A percentile compares a stretch with the other conserved stretches of the same genome.
Evolutionary conservation across 495 filamentous ascomycete species (phyloP).

Genomic region (Staphylotrichum longicolle): DNA sequence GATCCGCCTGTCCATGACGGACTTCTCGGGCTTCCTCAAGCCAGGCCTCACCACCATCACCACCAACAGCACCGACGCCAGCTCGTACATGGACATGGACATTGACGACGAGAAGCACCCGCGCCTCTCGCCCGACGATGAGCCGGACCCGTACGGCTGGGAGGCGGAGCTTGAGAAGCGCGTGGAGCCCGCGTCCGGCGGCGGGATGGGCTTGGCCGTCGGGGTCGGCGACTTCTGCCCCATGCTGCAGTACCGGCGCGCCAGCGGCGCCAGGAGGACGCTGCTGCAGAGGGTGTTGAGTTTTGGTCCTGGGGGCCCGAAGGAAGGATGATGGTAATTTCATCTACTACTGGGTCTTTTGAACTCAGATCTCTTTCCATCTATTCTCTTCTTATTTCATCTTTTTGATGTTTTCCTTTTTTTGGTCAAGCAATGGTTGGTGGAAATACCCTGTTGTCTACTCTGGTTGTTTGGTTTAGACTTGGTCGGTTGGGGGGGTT

Average conservation of each 20-base stretch:
- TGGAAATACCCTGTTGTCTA: conserved; percentile 2
- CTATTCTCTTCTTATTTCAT: conserved; percentile 4
- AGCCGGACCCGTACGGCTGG: conserved; percentile 50
- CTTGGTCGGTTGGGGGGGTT: neutral
- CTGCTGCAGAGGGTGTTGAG: conserved; percentile 48
- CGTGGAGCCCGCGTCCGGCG: neutral
- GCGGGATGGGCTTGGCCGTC: neutral
- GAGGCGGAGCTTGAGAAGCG: conserved; percentile 42
- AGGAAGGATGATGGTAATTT: neutral
- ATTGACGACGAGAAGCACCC: conserved; percentile 18
- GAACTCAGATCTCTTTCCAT: neutral
- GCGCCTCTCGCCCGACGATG: conserved; percentile 16
- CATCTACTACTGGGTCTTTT: neutral
- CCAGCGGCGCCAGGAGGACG: conserved; percentile 37
- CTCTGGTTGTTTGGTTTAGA: conserved; percentile 3
- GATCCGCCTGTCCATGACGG: conserved; percentile 17
- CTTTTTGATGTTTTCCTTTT: conserved; percentile 1
- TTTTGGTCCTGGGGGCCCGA: conserved; percentile 12
- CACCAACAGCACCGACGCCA: conserved; percentile 9
- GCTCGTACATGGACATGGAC: conserved; percentile 28
- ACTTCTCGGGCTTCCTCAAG: conserved; percentile 20
- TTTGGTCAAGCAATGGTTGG: neutral
- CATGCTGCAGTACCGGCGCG: conserved; percentile 27
- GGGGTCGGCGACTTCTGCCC: conserved; percentile 13
- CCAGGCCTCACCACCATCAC: conserved; percentile 5